Evolutionary conservation across 352 stramenopile species (phyloP).

Genomic region (Globisporangium lucens): DNA sequence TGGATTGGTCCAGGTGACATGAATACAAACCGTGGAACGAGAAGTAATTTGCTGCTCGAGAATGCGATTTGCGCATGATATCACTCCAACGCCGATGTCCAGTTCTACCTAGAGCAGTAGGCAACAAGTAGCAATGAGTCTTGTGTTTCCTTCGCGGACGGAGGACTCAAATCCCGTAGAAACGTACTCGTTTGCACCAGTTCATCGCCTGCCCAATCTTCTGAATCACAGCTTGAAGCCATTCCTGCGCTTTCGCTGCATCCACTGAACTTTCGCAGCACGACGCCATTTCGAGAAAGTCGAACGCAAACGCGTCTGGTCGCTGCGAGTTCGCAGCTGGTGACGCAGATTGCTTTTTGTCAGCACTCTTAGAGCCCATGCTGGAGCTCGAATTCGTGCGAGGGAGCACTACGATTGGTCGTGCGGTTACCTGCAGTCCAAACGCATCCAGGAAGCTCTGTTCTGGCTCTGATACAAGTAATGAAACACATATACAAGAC

Average conservation of each 20-base stretch:
- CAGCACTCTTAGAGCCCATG: conserved; percentile 10
- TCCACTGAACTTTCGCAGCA: conserved; percentile 53
- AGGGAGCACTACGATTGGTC: not conserved
- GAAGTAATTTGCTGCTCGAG: conserved; percentile 53
- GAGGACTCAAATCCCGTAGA: not conserved
- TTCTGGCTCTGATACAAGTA: conserved; percentile 42
- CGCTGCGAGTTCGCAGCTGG: not conserved
- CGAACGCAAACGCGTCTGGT: conserved; percentile 37
- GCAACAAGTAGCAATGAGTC: not conserved
- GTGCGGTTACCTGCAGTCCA: conserved; percentile 24
- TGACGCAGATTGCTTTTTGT: not conserved
- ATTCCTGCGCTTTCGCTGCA: conserved; percentile 49
- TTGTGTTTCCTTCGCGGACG: not conserved
- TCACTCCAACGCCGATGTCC: conserved; percentile 54
- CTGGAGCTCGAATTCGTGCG: not conserved
- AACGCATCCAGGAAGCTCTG: conserved; percentile 52
- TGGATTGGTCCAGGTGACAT: not conserved
- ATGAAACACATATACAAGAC: not conserved
- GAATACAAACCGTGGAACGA: conserved; percentile 35
- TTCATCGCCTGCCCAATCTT: conserved; percentile 62
- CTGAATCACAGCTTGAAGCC: conserved; percentile 48
- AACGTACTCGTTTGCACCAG: conserved; percentile 35
- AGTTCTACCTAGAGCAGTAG: conserved; percentile 47
- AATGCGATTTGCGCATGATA: conserved; percentile 40
- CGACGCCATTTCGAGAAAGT: conserved; percentile 65